Conservation (phyloP, 345 rosid genomes). For the Pelargonium nanum region DNA sequence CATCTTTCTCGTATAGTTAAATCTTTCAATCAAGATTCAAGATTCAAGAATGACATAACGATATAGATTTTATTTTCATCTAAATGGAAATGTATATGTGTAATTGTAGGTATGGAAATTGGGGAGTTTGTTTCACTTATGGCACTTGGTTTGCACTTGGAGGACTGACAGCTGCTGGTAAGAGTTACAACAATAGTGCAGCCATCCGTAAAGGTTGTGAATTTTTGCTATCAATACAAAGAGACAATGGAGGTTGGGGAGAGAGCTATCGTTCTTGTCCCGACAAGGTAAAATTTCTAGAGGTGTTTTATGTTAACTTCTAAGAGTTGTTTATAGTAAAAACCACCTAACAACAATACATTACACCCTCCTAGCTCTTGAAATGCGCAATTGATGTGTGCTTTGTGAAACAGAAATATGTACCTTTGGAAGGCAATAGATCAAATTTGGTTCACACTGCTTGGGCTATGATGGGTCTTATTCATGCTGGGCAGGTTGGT, state of each 20-base stretch:
- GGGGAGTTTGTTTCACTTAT: constrained; percentile 52
- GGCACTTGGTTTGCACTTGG: constrained; percentile 38
- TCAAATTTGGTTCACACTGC: constrained; percentile 49
- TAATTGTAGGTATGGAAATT: constrained; percentile 43
- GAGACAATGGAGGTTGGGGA: constrained; percentile 46
- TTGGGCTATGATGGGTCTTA: constrained; percentile 39
- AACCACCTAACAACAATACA: not conserved
- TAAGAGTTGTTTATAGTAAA: not conserved
- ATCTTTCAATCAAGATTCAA: not conserved
- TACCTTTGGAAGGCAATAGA: constrained; percentile 32
- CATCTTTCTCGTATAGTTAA: not conserved
- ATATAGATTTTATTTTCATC: too few species aligned
- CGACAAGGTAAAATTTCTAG: constrained; percentile 23
- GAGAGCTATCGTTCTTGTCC: constrained; percentile 49
- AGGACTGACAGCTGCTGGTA: constrained; percentile 41
- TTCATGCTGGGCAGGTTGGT: constrained; percentile 45
- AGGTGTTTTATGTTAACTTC: not conserved
- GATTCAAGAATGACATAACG: not conserved
- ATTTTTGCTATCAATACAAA: constrained; percentile 34
- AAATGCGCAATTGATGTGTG: not conserved
- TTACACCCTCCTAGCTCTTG: too few species aligned
- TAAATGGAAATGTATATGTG: too few species aligned
- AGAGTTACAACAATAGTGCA: constrained; percentile 21
- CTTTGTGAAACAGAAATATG: constrained; percentile 19
- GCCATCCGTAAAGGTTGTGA: constrained; percentile 29